Percentiles rank a stretch among this genome's conserved stretches.
These are phyloP conservation scores for Xylaria longipes DNA, from an alignment of 495 filamentous ascomycete species.

Conservation along the genomic window DNA sequence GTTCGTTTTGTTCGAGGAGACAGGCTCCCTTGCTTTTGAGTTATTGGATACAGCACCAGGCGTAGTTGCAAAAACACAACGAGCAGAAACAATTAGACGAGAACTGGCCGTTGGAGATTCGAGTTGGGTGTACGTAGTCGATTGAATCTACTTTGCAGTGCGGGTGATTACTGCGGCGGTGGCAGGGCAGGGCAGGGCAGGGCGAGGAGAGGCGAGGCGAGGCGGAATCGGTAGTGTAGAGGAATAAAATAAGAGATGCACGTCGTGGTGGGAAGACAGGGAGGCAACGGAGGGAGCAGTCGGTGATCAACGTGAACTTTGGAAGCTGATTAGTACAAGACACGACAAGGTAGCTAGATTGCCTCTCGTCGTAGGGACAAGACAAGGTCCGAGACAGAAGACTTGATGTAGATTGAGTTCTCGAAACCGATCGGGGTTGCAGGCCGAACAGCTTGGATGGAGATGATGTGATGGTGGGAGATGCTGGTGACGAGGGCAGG, in stretches of 20 bases:
- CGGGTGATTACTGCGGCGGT: not conserved
- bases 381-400: not conserved
- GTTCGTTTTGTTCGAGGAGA: not conserved
- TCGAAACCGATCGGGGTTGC: slow-evolving; percentile 1
- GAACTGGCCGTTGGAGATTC: slow-evolving; percentile 4
- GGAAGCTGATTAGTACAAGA: slow-evolving; percentile 13
- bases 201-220: not conserved
- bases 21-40: not conserved
- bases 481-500: slow-evolving; percentile 3
- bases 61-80: not conserved
- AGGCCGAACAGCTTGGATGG: slow-evolving; percentile 18
- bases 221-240: slow-evolving; percentile 3
- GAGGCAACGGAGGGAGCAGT: slow-evolving; percentile 17
- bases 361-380: not conserved
- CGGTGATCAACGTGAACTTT: not conserved
- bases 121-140: not conserved
- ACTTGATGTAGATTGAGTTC: not conserved
- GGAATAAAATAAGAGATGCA: slow-evolving; percentile 6
- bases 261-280: slow-evolving; percentile 8
- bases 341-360: slow-evolving; percentile 12
- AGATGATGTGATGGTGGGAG: slow-evolving; percentile 26
- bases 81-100: not conserved
- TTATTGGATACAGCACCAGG: slow-evolving; percentile 5
- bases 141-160: not conserved
- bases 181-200: not conserved